Percentiles rank a stretch among this genome's conserved stretches.
phyloP scores from a whole-genome alignment of 2,329 filamentous ascomycete genomes.

The Akanthomyces dipterigenus region DNA sequence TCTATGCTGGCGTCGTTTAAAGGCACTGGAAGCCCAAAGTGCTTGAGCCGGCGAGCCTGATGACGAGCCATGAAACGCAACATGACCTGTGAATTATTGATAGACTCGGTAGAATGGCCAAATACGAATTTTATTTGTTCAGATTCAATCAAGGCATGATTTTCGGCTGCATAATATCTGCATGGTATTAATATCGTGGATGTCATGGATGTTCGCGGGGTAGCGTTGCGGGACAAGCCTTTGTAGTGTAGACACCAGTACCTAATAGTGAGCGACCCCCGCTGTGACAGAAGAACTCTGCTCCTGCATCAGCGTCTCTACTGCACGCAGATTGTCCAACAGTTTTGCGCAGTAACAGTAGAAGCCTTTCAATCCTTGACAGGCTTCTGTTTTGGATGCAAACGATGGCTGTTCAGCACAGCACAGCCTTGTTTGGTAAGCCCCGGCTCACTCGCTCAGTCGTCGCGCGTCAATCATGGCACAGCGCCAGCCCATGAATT shows the following conservation, averaged over 20 bases:
- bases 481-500: slow-evolving; percentile 15
- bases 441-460: background rate
- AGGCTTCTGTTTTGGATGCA: background rate
- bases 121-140: slow-evolving; percentile 22
- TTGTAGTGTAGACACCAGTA: background rate
- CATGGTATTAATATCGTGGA: background rate
- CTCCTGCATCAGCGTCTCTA: background rate
- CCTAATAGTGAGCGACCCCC: background rate
- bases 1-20: slow-evolving; percentile 20
- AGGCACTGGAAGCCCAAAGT: slow-evolving; percentile 19
- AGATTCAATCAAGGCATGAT: background rate
- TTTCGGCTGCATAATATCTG: background rate
- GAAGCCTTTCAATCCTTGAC: too few relatives aligned
- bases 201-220: background rate
- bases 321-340: background rate
- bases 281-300: background rate
- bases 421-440: background rate
- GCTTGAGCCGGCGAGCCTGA: slow-evolving; percentile 16
- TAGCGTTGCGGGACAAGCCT: background rate
- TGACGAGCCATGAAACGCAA: slow-evolving; percentile 15
- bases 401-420: background rate
- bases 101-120: slow-evolving; percentile 33
- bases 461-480: background rate
- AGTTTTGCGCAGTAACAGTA: background rate
- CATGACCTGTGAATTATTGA: slow-evolving; percentile 26